Evolutionary conservation across 1,139 yeast genomes (phyloP).

Genomic region (Nematodospora anomalae): DNA sequence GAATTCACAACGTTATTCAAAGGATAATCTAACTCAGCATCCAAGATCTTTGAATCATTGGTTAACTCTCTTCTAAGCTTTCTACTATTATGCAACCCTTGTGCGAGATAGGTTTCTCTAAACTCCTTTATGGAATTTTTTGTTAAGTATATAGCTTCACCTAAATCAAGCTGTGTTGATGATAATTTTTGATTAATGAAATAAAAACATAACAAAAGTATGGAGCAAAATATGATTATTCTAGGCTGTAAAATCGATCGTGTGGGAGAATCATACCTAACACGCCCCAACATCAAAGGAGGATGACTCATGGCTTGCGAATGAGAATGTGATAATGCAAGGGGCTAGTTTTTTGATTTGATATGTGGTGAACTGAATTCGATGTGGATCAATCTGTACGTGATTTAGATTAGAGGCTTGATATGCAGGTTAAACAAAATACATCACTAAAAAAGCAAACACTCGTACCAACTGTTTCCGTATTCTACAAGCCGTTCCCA

Average conservation of each 20-base stretch:
- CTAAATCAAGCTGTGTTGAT: conserved; percentile 18
- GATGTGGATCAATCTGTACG: too few relatives aligned
- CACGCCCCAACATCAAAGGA: neutral
- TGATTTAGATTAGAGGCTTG: too few relatives aligned
- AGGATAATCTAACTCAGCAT: conserved; percentile 36
- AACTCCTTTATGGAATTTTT: conserved; percentile 28
- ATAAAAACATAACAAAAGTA: conserved; percentile 9
- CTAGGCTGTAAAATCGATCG: conserved; percentile 16
- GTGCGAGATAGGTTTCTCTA: conserved; percentile 17
- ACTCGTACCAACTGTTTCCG: too few relatives aligned
- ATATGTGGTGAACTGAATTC: too few relatives aligned
- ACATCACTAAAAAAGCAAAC: too few relatives aligned
- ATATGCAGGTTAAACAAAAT: too few relatives aligned
- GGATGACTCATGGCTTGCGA: neutral
- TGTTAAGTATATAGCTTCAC: conserved; percentile 30
- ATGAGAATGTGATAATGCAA: neutral
- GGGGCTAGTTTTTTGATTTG: too few relatives aligned
- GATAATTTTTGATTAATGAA: conserved; percentile 6
- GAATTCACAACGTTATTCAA: conserved; percentile 39
- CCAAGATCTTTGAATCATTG: conserved; percentile 5
- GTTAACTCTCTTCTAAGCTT: conserved; percentile 4
- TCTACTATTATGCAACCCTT: neutral
- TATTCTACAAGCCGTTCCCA: too few relatives aligned
- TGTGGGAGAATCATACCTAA: neutral
- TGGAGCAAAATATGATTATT: conserved; percentile 15